These are phyloP conservation scores for Allomyces arbusculus DNA, from an alignment of 192 early-diverging fungal species.

Conservation along the genomic window DNA sequence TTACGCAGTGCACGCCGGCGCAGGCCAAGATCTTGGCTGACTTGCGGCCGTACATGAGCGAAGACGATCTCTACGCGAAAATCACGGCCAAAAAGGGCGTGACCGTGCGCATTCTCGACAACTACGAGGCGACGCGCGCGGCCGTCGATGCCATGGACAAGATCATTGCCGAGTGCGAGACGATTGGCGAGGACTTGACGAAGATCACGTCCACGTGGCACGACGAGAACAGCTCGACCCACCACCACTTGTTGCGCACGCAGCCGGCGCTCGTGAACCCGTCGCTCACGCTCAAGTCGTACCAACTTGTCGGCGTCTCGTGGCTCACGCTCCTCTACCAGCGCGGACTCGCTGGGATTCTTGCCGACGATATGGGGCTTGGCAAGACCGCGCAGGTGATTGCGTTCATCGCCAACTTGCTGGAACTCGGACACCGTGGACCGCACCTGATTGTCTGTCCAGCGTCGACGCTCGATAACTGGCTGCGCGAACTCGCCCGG, in stretches of 20 bases:
- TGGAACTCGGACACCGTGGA: conserved; percentile 23
- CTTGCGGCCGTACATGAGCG: too few species aligned
- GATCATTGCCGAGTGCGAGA: conserved; percentile 21
- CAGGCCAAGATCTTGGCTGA: too few species aligned
- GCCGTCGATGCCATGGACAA: conserved; percentile 22
- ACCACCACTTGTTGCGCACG: conserved; percentile 9
- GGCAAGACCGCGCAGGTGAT: conserved; percentile 88
- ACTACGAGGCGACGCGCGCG: conserved; percentile 17
- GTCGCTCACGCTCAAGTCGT: conserved; percentile 46
- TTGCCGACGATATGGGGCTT: conserved; percentile 69
- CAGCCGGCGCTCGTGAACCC: conserved; percentile 41
- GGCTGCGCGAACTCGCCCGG: conserved; percentile 60
- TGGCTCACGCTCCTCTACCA: conserved; percentile 61
- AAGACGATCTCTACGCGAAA: too few species aligned
- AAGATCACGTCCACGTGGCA: conserved; percentile 14
- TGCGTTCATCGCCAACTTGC: conserved; percentile 43
- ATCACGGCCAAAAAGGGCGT: background rate
- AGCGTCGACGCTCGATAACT: conserved; percentile 74
- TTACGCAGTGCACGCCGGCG: too few species aligned
- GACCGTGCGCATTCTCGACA: conserved; percentile 7
- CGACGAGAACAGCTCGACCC: conserved; percentile 15
- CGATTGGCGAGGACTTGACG: conserved; percentile 13
- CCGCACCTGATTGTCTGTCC: conserved; percentile 71
- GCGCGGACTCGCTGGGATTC: conserved; percentile 52
- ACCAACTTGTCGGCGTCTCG: conserved; percentile 71